These are phyloP conservation scores for Nemania diffusa DNA, from an alignment of 2,329 filamentous ascomycete species.

Conservation along the genomic window DNA sequence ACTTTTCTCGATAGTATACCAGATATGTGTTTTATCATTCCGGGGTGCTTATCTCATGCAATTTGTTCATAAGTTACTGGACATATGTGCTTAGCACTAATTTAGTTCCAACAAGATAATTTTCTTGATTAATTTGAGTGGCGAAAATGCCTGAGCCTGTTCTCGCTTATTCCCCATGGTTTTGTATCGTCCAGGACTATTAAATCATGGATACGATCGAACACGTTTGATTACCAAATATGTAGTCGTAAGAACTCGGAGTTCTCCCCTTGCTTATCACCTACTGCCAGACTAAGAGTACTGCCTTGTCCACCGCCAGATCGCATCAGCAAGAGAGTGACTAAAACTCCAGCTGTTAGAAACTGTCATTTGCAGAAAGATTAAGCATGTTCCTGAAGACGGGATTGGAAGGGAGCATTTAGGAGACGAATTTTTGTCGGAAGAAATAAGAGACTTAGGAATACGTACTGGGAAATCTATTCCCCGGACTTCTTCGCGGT, in stretches of 20 bases:
- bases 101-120: neutral
- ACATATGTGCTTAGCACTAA: too few relatives aligned
- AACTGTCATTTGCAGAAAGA: neutral
- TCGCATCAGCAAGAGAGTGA: neutral
- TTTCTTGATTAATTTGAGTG: neutral
- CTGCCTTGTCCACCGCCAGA: neutral
- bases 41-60: too few relatives aligned
- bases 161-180: neutral
- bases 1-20: too few relatives aligned
- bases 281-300: neutral
- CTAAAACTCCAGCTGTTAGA: neutral
- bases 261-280: neutral
- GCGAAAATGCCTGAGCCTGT: neutral
- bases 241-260: neutral
- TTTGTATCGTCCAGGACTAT: neutral
- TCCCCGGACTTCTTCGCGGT: slow-evolving; percentile 53
- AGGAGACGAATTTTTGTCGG: neutral
- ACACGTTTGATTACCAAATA: neutral
- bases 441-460: neutral
- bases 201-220: neutral
- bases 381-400: too few relatives aligned
- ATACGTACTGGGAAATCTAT: slow-evolving; percentile 50
- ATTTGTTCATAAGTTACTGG: too few relatives aligned
- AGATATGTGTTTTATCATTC: too few relatives aligned
- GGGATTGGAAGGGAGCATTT: neutral